A percentile compares a stretch with the other conserved stretches of the same genome.
phyloP scores from a whole-genome alignment of 2,329 filamentous ascomycete genomes.

The Endoconidiophora laricicola region DNA sequence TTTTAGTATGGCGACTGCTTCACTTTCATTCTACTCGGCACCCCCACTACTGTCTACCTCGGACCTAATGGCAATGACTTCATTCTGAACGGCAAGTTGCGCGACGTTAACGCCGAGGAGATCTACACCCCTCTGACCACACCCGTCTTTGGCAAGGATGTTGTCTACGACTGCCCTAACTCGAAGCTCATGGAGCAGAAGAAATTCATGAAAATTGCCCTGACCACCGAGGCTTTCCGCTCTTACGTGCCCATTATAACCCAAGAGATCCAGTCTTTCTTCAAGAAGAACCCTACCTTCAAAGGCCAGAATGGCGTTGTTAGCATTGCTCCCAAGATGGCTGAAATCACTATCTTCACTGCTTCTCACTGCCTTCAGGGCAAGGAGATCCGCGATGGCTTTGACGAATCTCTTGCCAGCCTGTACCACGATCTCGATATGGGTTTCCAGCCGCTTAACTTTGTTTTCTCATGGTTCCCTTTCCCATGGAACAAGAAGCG shows the following conservation, averaged over 20 bases:
- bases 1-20: slow-evolving; percentile 70
- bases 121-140: slow-evolving; percentile 66
- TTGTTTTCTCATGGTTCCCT: slow-evolving; percentile 75
- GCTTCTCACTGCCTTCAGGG: slow-evolving; percentile 76
- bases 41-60: slow-evolving; percentile 74
- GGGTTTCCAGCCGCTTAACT: slow-evolving; percentile 80
- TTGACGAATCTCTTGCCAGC: slow-evolving; percentile 64
- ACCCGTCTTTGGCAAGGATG: slow-evolving; percentile 63
- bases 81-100: slow-evolving; percentile 78
- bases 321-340: slow-evolving; percentile 60
- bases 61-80: slow-evolving; percentile 77
- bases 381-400: slow-evolving; percentile 62
- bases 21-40: slow-evolving; percentile 75
- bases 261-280: slow-evolving; percentile 55
- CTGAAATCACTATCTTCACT: slow-evolving; percentile 79
- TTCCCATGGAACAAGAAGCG: slow-evolving; percentile 76
- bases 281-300: slow-evolving; percentile 50
- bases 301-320: slow-evolving; percentile 51
- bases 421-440: slow-evolving; percentile 82
- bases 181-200: slow-evolving; percentile 93
- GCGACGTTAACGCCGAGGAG: slow-evolving; percentile 80
- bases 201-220: slow-evolving; percentile 76
- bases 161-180: slow-evolving; percentile 84
- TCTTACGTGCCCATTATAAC: slow-evolving; percentile 66
- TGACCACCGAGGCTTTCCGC: slow-evolving; percentile 58